Percentiles rank a stretch among this genome's conserved stretches.
Conservation (phyloP, 805 yeast species). For the Pichia nanzhaoensis region DNA sequence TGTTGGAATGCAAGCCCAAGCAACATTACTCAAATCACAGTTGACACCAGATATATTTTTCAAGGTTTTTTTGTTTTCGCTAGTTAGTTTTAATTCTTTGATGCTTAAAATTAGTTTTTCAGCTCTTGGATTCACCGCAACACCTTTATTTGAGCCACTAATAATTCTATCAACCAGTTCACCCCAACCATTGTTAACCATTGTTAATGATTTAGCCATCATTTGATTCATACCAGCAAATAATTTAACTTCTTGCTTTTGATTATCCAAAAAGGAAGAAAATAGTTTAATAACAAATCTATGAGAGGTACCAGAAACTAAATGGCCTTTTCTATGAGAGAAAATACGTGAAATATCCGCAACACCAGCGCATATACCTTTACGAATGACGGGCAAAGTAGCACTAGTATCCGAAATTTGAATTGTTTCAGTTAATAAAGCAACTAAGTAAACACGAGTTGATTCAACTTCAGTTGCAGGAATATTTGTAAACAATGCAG, state of each 20-base stretch:
- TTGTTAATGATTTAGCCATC: slow-evolving; percentile 31
- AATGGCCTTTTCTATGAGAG: slow-evolving; percentile 53
- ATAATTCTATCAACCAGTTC: slow-evolving; percentile 73
- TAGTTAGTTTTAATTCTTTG: slow-evolving; percentile 51
- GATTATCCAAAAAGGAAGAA: slow-evolving; percentile 54
- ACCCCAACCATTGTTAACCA: slow-evolving; percentile 79
- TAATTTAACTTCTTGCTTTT: slow-evolving; percentile 23
- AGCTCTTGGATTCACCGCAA: slow-evolving; percentile 77
- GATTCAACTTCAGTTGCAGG: slow-evolving; percentile 56
- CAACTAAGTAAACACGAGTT: slow-evolving; percentile 68
- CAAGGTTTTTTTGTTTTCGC: slow-evolving; percentile 25
- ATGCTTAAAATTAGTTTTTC: slow-evolving; percentile 62
- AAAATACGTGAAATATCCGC: slow-evolving; percentile 77
- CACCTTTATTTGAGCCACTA: slow-evolving; percentile 65
- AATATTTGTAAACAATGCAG: slow-evolving; percentile 72
- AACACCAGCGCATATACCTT: slow-evolving; percentile 86
- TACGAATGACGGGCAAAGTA: slow-evolving; percentile 38
- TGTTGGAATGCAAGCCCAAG: slow-evolving; percentile 60
- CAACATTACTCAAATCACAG: slow-evolving; percentile 25
- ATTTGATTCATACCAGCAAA: slow-evolving; percentile 29
- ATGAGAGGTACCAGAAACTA: slow-evolving; percentile 57
- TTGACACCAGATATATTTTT: slow-evolving; percentile 12
- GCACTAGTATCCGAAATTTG: slow-evolving; percentile 28
- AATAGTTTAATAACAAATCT: slow-evolving; percentile 65
- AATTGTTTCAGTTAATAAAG: slow-evolving; percentile 65